phyloP scores from a whole-genome alignment of 2,329 filamentous ascomycete genomes.

The Orbilia brochopaga region DNA sequence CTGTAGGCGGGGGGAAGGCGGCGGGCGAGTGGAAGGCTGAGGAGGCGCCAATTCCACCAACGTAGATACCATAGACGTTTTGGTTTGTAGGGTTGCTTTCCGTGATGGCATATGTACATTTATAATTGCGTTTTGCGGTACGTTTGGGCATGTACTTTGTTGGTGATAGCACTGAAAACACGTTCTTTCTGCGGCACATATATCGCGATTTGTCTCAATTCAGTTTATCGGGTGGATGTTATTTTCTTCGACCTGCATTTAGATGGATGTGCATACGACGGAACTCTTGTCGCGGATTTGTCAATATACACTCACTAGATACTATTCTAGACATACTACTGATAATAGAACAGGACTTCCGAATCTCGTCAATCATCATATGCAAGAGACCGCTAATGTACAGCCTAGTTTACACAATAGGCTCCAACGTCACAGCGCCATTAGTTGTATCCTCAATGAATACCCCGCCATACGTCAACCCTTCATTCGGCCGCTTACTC shows the following conservation, averaged over 20 bases:
- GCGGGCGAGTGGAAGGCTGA: conserved; percentile 57
- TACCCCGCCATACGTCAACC: conserved; percentile 63
- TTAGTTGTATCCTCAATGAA: conserved; percentile 61
- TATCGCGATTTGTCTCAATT: neutral
- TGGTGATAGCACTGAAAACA: neutral
- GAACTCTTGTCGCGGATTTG: neutral
- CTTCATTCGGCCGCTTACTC: conserved; percentile 62
- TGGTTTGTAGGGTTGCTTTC: conserved; percentile 1
- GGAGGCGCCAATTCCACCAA: conserved; percentile 30
- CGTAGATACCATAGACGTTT: conserved; percentile 21
- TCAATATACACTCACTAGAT: neutral
- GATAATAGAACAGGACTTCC: no score
- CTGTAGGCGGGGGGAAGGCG: conserved; percentile 61
- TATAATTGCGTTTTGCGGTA: neutral
- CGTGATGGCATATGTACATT: conserved; percentile 1
- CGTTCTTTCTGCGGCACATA: neutral
- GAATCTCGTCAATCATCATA: no score
- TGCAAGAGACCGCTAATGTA: no score
- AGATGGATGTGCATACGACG: neutral
- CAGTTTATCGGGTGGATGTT: no score
- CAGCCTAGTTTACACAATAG: conserved; percentile 53
- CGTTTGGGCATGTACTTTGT: neutral
- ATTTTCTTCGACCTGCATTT: neutral
- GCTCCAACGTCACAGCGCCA: conserved; percentile 52
- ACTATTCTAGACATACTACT: no score